Evolutionary conservation across 805 yeast species (phyloP).

Genomic region (Metschnikowia cerradonensis): DNA sequence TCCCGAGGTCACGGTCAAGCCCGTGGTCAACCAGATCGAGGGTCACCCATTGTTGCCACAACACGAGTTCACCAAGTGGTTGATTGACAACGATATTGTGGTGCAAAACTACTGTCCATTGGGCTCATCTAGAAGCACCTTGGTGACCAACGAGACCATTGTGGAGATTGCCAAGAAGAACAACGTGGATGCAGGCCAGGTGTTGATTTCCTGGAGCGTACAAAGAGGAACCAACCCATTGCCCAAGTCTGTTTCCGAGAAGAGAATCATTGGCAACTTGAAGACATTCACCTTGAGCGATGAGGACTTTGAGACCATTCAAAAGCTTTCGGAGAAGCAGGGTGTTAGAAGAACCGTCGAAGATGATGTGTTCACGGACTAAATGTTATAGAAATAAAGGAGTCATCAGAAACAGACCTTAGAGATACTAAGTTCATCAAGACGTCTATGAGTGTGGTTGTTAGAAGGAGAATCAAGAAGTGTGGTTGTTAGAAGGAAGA

Average conservation of each 20-base stretch:
- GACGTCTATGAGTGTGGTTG: no score
- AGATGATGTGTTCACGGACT: constrained; percentile 20
- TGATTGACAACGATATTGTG: constrained; percentile 11
- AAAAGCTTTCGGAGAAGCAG: constrained; percentile 27
- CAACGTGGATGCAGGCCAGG: constrained; percentile 17
- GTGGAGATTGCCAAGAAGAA: constrained; percentile 15
- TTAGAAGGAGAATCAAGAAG: no score
- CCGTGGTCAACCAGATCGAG: constrained; percentile 20
- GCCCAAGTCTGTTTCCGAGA: constrained; percentile 22
- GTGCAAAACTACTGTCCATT: constrained; percentile 19
- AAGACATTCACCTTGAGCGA: constrained; percentile 32
- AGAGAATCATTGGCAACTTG: constrained; percentile 35
- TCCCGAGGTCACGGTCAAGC: constrained; percentile 17
- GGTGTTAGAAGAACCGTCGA: constrained; percentile 30
- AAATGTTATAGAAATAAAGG: background rate
- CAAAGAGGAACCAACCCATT: constrained; percentile 18
- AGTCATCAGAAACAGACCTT: no score
- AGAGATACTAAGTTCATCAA: no score
- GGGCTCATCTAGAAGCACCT: constrained; percentile 14
- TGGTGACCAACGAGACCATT: constrained; percentile 14
- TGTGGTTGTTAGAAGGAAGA: no score
- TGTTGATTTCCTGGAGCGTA: constrained; percentile 18
- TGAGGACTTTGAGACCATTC: constrained; percentile 35
- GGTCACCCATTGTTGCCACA: constrained; percentile 20
- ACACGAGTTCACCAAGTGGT: constrained; percentile 14